A percentile compares a stretch with the other conserved stretches of the same genome.
Conservation (phyloP, 495 filamentous ascomycete species). For the Emericellopsis terricola region DNA sequence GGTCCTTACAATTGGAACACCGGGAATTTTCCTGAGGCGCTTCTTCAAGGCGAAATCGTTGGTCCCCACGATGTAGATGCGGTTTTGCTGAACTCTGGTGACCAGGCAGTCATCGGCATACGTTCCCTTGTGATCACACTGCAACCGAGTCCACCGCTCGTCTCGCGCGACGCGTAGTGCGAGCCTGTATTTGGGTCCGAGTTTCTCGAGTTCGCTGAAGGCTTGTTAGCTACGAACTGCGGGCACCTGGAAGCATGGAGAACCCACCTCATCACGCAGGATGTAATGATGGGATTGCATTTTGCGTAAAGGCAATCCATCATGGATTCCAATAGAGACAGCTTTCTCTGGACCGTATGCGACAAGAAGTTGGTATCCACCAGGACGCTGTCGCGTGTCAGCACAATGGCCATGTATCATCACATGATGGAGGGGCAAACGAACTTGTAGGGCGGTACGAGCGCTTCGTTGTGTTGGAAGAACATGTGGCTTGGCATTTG, state of each 20-base stretch:
- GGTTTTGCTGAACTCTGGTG: conserved; percentile 58
- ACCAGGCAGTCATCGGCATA: conserved; percentile 88
- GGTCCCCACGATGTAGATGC: conserved; percentile 76
- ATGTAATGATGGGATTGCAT: conserved; percentile 51
- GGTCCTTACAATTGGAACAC: conserved; percentile 35
- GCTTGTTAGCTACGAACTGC: no score
- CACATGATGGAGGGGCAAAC: conserved; percentile 17
- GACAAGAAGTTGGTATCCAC: conserved; percentile 89
- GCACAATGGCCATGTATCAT: conserved; percentile 1
- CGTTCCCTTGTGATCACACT: conserved; percentile 73
- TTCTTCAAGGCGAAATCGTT: conserved; percentile 76
- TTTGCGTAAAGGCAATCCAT: conserved; percentile 66
- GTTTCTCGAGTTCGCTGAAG: conserved; percentile 83
- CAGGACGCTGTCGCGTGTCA: no score
- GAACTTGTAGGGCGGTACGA: conserved; percentile 75
- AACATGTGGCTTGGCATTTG: conserved; percentile 78
- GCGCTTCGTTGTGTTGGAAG: conserved; percentile 84
- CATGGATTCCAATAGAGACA: conserved; percentile 69
- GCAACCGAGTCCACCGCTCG: conserved; percentile 66
- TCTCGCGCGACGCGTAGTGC: conserved; percentile 85
- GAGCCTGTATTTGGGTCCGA: conserved; percentile 77
- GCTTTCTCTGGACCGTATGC: conserved; percentile 78
- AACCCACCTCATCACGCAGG: conserved; percentile 46
- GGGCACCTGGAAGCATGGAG: no score
- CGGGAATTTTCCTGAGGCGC: conserved; percentile 63